These are phyloP conservation scores for Warburgia ugandensis DNA, from an alignment of 164 flowering plant species.

Conservation along the genomic window DNA sequence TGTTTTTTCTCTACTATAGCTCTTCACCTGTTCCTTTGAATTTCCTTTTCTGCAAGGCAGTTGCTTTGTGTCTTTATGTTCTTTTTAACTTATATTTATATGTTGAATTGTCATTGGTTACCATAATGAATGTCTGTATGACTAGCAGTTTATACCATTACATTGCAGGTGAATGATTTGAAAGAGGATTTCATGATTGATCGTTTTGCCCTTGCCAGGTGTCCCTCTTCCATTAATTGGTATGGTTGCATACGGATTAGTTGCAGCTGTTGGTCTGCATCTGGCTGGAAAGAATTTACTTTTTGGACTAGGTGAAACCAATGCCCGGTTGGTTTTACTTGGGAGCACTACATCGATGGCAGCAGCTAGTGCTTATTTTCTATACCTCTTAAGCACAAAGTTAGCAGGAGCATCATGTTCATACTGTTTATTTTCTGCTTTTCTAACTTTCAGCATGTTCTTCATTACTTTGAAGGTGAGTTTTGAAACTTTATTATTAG, in stretches of 20 bases:
- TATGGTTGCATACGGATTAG: too few species aligned
- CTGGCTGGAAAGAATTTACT: slow-evolving; percentile 40
- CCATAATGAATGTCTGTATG: too few species aligned
- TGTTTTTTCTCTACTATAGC: too few species aligned
- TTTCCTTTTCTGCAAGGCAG: too few species aligned
- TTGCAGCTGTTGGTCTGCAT: slow-evolving; percentile 51
- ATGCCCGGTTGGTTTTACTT: slow-evolving; percentile 57
- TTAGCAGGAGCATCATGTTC: slow-evolving; percentile 68
- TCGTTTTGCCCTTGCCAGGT: too few species aligned
- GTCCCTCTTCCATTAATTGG: too few species aligned
- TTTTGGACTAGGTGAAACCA: slow-evolving; percentile 40
- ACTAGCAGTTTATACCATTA: slow-evolving; percentile 1
- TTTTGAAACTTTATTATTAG: neutral
- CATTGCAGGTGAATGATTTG: slow-evolving; percentile 22
- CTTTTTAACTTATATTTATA: too few species aligned
- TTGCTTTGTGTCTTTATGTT: too few species aligned
- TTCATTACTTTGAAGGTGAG: slow-evolving; percentile 62
- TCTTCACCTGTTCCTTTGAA: too few species aligned
- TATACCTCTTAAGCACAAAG: slow-evolving; percentile 65
- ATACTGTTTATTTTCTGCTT: slow-evolving; percentile 68
- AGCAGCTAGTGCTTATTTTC: slow-evolving; percentile 79
- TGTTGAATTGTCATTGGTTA: too few species aligned
- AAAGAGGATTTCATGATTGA: slow-evolving; percentile 18
- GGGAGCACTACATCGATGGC: slow-evolving; percentile 79
- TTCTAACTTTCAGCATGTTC: slow-evolving; percentile 65